Conservation (phyloP, 306 rosid genomes). For the Rosa multiflora region DNA sequence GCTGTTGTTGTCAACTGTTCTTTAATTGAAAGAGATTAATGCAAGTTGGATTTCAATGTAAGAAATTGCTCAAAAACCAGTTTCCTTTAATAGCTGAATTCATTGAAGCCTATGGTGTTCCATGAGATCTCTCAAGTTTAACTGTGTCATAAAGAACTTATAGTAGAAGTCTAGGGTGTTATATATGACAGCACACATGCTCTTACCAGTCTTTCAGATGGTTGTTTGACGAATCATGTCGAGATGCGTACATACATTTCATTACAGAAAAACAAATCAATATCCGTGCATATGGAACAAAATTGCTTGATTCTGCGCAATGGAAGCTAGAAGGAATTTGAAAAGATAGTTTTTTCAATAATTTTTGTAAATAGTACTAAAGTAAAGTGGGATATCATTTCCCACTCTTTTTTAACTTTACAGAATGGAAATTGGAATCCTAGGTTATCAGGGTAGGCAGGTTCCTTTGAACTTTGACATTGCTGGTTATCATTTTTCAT, state of each 20-base stretch:
- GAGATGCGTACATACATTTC: not conserved
- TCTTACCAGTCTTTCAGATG: not conserved
- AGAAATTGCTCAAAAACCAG: constrained; percentile 22
- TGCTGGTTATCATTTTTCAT: not conserved
- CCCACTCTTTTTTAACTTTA: constrained; percentile 4
- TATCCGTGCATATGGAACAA: not conserved
- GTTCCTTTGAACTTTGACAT: constrained; percentile 2
- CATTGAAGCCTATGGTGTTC: not conserved
- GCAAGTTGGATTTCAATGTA: constrained; percentile 32
- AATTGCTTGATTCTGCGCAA: not conserved
- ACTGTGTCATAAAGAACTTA: not conserved
- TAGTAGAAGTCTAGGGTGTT: not conserved
- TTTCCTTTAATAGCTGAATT: not conserved
- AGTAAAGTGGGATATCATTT: not conserved
- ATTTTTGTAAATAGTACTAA: not conserved
- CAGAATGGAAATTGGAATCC: constrained; percentile 4
- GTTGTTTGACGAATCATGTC: not conserved
- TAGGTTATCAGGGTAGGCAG: not conserved
- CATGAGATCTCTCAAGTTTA: not conserved
- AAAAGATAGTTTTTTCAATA: not conserved
- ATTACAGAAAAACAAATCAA: not conserved
- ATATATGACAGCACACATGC: not conserved
- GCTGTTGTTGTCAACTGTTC: constrained; percentile 27
- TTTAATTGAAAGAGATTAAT: constrained; percentile 27
- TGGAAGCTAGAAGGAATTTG: not conserved